Evolutionary conservation across 2,329 filamentous ascomycete species (phyloP).

Genomic region (Claviceps fusiformis): DNA sequence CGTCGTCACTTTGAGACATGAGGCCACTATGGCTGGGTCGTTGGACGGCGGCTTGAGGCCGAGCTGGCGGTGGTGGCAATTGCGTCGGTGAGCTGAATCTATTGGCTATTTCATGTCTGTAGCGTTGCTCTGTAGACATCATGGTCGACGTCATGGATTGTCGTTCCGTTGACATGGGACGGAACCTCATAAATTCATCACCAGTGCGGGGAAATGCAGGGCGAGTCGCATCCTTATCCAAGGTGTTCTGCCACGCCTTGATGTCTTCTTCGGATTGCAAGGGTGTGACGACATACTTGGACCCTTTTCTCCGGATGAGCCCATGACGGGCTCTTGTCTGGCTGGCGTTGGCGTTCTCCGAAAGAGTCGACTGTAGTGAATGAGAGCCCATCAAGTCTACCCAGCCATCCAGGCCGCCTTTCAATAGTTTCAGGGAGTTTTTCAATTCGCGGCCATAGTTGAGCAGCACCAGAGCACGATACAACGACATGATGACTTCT

Average conservation of each 20-base stretch:
- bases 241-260: constrained; percentile 63
- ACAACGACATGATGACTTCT: constrained; percentile 54
- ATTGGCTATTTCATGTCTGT: constrained; percentile 17
- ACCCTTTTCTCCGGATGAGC: constrained; percentile 22
- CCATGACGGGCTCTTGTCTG: constrained; percentile 12
- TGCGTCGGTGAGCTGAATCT: constrained; percentile 30
- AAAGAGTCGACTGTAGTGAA: constrained; percentile 37
- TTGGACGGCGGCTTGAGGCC: constrained; percentile 55
- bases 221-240: constrained; percentile 50
- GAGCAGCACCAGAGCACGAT: constrained; percentile 70
- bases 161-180: constrained; percentile 49
- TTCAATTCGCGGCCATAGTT: constrained; percentile 66
- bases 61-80: constrained; percentile 43
- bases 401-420: constrained; percentile 81
- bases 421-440: constrained; percentile 60
- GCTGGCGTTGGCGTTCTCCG: constrained; percentile 10
- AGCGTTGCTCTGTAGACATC: constrained; percentile 10
- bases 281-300: constrained; percentile 44
- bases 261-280: constrained; percentile 75
- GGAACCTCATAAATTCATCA: constrained; percentile 76
- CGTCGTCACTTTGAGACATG: constrained; percentile 20
- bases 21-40: constrained; percentile 72
- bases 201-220: constrained; percentile 51
- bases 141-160: constrained; percentile 44
- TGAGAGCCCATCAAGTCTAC: constrained; percentile 62